A percentile compares a stretch with the other conserved stretches of the same genome.
phyloP scores from a whole-genome alignment of 495 filamentous ascomycete species.

The Lasiosphaeria ovina region DNA sequence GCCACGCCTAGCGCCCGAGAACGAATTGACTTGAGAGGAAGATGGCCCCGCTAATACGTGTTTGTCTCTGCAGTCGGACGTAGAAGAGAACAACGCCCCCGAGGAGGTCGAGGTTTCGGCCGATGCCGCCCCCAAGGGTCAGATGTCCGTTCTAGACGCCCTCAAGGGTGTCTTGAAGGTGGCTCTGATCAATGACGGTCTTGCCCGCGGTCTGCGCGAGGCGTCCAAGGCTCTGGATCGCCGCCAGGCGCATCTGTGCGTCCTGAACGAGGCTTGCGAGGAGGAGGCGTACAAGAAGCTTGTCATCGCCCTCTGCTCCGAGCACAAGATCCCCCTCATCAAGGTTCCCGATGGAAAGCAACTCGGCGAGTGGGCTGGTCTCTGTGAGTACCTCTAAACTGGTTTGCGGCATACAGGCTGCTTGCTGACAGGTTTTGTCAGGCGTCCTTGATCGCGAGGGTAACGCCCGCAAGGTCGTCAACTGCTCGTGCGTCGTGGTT shows the following conservation, averaged over 20 bases:
- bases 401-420: not conserved
- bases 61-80: slow-evolving; percentile 50
- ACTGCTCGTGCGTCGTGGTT: slow-evolving; percentile 99
- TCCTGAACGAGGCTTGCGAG: slow-evolving; percentile 97
- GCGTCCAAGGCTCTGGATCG: slow-evolving; percentile 96
- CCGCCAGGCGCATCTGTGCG: slow-evolving; percentile 98
- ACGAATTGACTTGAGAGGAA: not conserved
- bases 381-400: slow-evolving; percentile 67
- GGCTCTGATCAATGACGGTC: slow-evolving; percentile 98
- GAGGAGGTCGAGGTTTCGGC: slow-evolving; percentile 90
- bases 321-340: slow-evolving; percentile 99
- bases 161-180: slow-evolving; percentile 97
- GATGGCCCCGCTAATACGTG: slow-evolving; percentile 24
- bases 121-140: slow-evolving; percentile 75
- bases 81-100: slow-evolving; percentile 77
- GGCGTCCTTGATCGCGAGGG: slow-evolving; percentile 98
- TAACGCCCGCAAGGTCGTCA: slow-evolving; percentile 99
- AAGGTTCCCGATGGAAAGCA: slow-evolving; percentile 99
- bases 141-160: slow-evolving; percentile 97
- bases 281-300: slow-evolving; percentile 99
- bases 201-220: slow-evolving; percentile 96
- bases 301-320: slow-evolving; percentile 92
- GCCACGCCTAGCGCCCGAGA: not conserved
- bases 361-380: slow-evolving; percentile 98
- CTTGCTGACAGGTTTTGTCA: slow-evolving; percentile 34